Conservation (phyloP, 2,329 filamentous ascomycete species). For the Lachnellula cervina region DNA sequence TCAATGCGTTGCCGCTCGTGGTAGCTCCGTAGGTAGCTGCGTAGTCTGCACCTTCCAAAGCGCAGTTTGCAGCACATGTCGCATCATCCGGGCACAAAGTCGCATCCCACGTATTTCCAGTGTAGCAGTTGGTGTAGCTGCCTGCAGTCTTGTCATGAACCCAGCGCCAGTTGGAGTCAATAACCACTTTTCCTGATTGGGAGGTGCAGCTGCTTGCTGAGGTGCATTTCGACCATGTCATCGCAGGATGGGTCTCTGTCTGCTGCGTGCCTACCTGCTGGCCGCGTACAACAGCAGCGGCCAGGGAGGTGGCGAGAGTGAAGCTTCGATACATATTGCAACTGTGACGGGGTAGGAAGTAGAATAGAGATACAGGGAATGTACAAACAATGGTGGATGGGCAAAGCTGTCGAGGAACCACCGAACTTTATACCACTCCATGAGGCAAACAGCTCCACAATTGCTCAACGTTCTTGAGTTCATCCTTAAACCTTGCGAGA, state of each 20-base stretch:
- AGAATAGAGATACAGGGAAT: background rate
- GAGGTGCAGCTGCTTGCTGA: slow-evolving; percentile 40
- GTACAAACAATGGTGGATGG: background rate
- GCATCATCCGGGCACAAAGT: slow-evolving; percentile 39
- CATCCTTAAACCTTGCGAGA: background rate
- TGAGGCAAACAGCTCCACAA: background rate
- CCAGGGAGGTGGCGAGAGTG: slow-evolving; percentile 39
- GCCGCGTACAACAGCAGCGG: slow-evolving; percentile 35
- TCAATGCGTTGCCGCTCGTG: slow-evolving; percentile 46
- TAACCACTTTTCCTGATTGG: slow-evolving; percentile 43
- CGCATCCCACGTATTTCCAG: slow-evolving; percentile 38
- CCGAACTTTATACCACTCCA: background rate
- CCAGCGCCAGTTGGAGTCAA: slow-evolving; percentile 56
- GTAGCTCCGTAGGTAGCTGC: slow-evolving; percentile 48
- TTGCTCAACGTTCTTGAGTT: background rate
- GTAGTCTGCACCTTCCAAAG: slow-evolving; percentile 51
- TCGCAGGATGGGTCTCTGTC: slow-evolving; percentile 46
- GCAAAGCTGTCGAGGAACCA: background rate
- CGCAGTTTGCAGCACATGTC: slow-evolving; percentile 45
- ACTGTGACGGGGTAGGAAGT: background rate
- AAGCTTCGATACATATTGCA: slow-evolving; percentile 28
- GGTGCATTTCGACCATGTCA: slow-evolving; percentile 48
- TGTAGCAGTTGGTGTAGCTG: slow-evolving; percentile 37
- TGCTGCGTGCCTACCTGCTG: slow-evolving; percentile 44
- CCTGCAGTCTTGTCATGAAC: slow-evolving; percentile 38